Conservation (phyloP, 805 yeast species). For the Candida tammaniensis region DNA sequence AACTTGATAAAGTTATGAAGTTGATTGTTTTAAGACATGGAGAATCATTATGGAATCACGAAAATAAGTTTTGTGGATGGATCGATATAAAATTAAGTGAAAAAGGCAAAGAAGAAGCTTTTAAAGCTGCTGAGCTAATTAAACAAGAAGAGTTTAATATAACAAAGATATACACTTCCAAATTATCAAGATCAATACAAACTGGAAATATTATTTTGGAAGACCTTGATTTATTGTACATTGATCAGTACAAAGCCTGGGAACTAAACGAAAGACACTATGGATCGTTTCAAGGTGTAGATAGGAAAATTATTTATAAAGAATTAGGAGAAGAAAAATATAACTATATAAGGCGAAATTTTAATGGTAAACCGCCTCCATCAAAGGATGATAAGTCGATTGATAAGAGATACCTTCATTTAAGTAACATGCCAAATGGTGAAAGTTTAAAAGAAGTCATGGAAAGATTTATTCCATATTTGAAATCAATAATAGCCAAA, state of each 20-base stretch:
- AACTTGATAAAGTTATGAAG: constrained; percentile 1
- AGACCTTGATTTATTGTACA: constrained; percentile 29
- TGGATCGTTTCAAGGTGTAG: constrained; percentile 40
- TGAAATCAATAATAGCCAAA: constrained; percentile 23
- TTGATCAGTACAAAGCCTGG: constrained; percentile 40
- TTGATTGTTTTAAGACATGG: constrained; percentile 45
- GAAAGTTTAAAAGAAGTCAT: constrained; percentile 39
- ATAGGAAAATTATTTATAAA: constrained; percentile 33
- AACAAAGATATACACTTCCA: constrained; percentile 35
- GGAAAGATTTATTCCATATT: constrained; percentile 38
- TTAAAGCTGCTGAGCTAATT: constrained; percentile 36
- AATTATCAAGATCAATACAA: constrained; percentile 38
- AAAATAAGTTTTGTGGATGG: constrained; percentile 46
- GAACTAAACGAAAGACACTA: constrained; percentile 44
- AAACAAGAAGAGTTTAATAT: constrained; percentile 17
- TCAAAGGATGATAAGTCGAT: constrained; percentile 25
- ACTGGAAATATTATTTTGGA: constrained; percentile 39
- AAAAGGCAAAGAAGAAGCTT: constrained; percentile 39
- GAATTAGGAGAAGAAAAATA: constrained; percentile 36
- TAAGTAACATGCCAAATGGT: constrained; percentile 31
- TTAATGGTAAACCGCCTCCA: constrained; percentile 37
- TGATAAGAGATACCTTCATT: constrained; percentile 34
- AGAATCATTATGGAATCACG: constrained; percentile 42
- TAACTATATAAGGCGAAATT: constrained; percentile 37
- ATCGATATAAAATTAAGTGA: constrained; percentile 38